These are phyloP conservation scores for Neonectria sp. DNA, from an alignment of 2,329 filamentous ascomycete species.

Conservation along the genomic window DNA sequence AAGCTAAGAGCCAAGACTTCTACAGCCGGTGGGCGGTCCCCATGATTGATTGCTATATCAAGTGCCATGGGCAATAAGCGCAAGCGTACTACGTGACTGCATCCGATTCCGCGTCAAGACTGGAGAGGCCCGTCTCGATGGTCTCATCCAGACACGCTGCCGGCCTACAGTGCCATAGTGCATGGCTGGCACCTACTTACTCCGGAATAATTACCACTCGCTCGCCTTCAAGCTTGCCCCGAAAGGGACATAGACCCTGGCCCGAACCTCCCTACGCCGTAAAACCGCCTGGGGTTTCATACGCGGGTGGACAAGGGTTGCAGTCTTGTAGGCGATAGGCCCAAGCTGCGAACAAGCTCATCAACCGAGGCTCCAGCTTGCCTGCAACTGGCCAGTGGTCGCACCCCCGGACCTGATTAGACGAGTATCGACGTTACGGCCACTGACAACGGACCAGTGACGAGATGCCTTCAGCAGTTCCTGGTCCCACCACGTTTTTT, in stretches of 20 bases:
- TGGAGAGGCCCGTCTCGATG: neutral
- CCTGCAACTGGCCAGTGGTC: neutral
- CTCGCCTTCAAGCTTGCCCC: slow-evolving; percentile 15
- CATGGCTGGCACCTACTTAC: neutral
- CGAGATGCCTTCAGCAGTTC: slow-evolving; percentile 31
- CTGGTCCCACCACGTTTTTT: slow-evolving; percentile 41
- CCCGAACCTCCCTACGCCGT: neutral
- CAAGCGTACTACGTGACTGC: neutral
- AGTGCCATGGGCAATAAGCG: neutral
- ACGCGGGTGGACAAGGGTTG: slow-evolving; percentile 16
- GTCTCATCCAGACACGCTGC: too few species aligned
- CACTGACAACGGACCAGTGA: slow-evolving; percentile 39
- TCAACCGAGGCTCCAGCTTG: slow-evolving; percentile 17
- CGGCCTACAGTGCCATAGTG: too few species aligned
- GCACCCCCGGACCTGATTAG: slow-evolving; percentile 15
- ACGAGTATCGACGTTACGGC: slow-evolving; percentile 17
- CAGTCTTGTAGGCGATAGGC: slow-evolving; percentile 19
- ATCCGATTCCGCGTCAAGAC: neutral
- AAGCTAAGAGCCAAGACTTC: slow-evolving; percentile 9
- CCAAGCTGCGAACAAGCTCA: slow-evolving; percentile 16
- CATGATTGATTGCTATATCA: slow-evolving; percentile 15
- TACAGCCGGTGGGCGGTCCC: slow-evolving; percentile 5
- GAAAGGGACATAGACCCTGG: slow-evolving; percentile 16
- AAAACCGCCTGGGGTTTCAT: slow-evolving; percentile 1
- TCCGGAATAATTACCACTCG: neutral